Percentiles rank a stretch among this genome's conserved stretches.
These are phyloP conservation scores for Trichoderma breve DNA, from an alignment of 2,329 filamentous ascomycete genomes.

Conservation along the genomic window DNA sequence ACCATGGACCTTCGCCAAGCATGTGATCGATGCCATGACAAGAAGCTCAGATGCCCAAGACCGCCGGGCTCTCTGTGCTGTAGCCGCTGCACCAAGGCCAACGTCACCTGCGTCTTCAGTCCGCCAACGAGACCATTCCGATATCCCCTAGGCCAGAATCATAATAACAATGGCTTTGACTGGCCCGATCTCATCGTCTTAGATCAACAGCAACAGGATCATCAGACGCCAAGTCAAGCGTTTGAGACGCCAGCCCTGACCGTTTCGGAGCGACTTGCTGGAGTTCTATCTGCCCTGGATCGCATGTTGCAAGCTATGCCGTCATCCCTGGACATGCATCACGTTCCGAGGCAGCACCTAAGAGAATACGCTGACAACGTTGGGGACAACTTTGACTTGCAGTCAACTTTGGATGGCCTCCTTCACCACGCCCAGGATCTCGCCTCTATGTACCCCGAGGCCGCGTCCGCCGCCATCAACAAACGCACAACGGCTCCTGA, in stretches of 20 bases:
- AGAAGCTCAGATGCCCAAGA: conserved; percentile 48
- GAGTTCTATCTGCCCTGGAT: conserved; percentile 28
- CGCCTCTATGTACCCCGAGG: conserved; percentile 35
- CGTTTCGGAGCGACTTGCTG: conserved; percentile 24
- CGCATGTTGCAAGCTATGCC: conserved; percentile 23
- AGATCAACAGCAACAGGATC: conserved; percentile 16
- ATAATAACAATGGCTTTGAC: conserved; percentile 22
- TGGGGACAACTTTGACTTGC: conserved; percentile 28
- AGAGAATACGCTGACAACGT: conserved; percentile 27
- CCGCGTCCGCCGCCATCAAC: conserved; percentile 26
- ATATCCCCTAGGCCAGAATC: neutral
- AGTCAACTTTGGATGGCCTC: conserved; percentile 34
- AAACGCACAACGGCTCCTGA: conserved; percentile 2
- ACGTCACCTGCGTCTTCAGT: conserved; percentile 43
- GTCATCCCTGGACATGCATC: conserved; percentile 11
- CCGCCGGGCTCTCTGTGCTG: conserved; percentile 37
- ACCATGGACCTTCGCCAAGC: conserved; percentile 30
- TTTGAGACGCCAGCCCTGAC: conserved; percentile 17
- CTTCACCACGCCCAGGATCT: conserved; percentile 37
- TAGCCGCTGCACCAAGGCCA: conserved; percentile 42
- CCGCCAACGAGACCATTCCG: conserved; percentile 33
- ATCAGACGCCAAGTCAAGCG: neutral
- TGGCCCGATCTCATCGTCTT: conserved; percentile 26
- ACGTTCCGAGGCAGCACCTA: conserved; percentile 28
- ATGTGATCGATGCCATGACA: conserved; percentile 47